Percentiles rank a stretch among this genome's conserved stretches.
Evolutionary conservation across 2,329 filamentous ascomycete genomes (phyloP).

Genomic region (Rhynchosporium agropyri): DNA sequence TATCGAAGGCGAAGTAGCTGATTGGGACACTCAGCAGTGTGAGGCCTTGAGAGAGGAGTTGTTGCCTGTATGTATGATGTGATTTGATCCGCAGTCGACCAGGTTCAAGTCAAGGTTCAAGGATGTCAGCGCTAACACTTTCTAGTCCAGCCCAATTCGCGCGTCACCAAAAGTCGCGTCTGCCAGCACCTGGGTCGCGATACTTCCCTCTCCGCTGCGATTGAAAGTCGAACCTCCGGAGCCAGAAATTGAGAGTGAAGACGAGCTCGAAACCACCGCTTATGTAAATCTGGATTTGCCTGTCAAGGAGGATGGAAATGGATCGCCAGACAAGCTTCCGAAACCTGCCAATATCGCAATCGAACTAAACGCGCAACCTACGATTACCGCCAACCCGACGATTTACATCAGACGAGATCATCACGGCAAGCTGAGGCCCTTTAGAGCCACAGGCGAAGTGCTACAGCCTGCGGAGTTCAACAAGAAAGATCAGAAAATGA

Average conservation of each 20-base stretch:
- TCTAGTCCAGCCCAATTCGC: conserved; percentile 17
- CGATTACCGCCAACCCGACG: not conserved
- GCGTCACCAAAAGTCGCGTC: conserved; percentile 18
- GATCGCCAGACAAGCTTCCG: not conserved
- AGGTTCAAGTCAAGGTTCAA: conserved; percentile 16
- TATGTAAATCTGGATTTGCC: not conserved
- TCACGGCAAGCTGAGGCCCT: conserved; percentile 18
- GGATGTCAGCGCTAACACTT: conserved; percentile 18
- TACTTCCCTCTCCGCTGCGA: not conserved
- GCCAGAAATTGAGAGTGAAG: not conserved
- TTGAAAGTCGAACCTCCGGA: not conserved
- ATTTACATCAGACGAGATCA: conserved; percentile 16
- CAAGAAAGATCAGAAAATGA: conserved; percentile 7
- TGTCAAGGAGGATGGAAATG: conserved; percentile 4
- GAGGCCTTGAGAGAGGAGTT: conserved; percentile 19
- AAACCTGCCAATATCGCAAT: not conserved
- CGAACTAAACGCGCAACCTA: not conserved
- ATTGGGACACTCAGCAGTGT: conserved; percentile 28
- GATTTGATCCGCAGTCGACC: conserved; percentile 16
- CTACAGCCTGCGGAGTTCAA: not conserved
- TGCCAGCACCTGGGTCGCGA: conserved; percentile 6
- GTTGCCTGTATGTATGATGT: conserved; percentile 20
- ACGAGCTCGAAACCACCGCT: not conserved
- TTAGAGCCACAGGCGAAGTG: conserved; percentile 3
- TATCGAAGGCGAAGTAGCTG: conserved; percentile 20